Base-by-base conservation (phyloP, 2,329 filamentous ascomycete genomes). In the Trichophyton simii region DNA sequence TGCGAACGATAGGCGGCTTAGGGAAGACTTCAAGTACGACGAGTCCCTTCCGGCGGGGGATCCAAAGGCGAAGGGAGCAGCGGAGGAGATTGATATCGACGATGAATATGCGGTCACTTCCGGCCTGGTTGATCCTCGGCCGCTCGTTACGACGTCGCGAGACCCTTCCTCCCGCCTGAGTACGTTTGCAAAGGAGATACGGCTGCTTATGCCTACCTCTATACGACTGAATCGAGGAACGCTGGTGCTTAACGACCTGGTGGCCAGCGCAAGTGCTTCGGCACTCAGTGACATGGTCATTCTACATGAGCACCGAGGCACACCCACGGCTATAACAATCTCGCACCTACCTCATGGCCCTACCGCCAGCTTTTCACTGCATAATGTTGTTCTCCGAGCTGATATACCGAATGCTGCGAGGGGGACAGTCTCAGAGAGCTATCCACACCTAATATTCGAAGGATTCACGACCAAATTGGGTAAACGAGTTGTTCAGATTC, bases 361-460 rank as follows among this genome's bases (percentile, higher is more conserved):
- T 0, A 96, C 89, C 3, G 86, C 87, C 34, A 91, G 87, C 8
- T 96, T 96, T 75, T 91, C 87, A 3, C 79, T 96, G 18, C 89
- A 95, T 73, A 97, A 99, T 66, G 92, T 97, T 2, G 87, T 96
- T 8, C 79, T 99, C 58, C 85, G 94, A 52, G 89, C 91, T 63
- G 94, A 99, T 72, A 95, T 99, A 20, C 92, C 94, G 1, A 91
- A 94, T 65, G 84, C 87, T 48, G 84, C 90, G 7, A 83, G 88
- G 62, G 94, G 94, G 57, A 96, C 91, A 1, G 90, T 96, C 57
- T 89, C 85, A 64, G 94, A 99, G 75, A 87, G 85, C 42, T 99
- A 96, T 68, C 94, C 94, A 0, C 92, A 97, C 70, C 79, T 99
- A 2, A 89, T 99, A 65, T 97, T 99, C 68, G 94, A 99, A 69